Conservation (phyloP, 177 flowering plant genomes). For the Vitis hybrid region DNA sequence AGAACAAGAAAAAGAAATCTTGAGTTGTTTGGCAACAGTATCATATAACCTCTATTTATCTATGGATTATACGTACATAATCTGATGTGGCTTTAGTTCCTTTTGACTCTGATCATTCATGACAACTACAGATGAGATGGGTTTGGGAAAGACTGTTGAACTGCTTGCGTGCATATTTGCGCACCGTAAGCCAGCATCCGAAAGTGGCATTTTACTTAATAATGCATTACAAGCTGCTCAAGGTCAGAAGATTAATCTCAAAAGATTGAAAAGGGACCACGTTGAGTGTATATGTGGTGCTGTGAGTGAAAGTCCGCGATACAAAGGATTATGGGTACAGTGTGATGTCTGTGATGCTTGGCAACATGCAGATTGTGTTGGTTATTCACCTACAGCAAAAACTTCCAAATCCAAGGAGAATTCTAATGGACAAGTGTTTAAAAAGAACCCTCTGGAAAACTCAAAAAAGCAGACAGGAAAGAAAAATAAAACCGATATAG, state of each 20-base stretch:
- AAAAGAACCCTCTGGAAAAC: too few species aligned
- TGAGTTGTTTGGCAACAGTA: too few species aligned
- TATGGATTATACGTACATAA: neutral
- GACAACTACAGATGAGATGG: constrained; percentile 87
- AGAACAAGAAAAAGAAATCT: too few species aligned
- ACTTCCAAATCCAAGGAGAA: constrained; percentile 20
- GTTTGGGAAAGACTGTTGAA: constrained; percentile 94
- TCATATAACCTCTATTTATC: neutral
- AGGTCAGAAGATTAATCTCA: constrained; percentile 33
- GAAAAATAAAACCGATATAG: constrained; percentile 31
- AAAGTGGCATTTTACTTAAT: constrained; percentile 20
- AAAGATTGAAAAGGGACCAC: constrained; percentile 83
- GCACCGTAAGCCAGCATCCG: constrained; percentile 52
- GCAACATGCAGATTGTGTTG: constrained; percentile 98
- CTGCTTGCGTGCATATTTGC: constrained; percentile 87
- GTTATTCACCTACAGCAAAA: constrained; percentile 55
- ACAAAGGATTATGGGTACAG: constrained; percentile 93
- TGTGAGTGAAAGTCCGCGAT: constrained; percentile 64
- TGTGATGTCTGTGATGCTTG: constrained; percentile 99
- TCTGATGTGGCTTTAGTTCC: neutral
- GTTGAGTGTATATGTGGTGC: constrained; percentile 95
- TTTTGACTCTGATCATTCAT: constrained; percentile 9
- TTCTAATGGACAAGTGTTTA: constrained; percentile 15
- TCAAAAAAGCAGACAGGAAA: constrained; percentile 23
- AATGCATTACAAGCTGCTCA: constrained; percentile 19